Evolutionary conservation across 768 basidiomycete genomes (phyloP).

Genomic region (Trametes cingulata): DNA sequence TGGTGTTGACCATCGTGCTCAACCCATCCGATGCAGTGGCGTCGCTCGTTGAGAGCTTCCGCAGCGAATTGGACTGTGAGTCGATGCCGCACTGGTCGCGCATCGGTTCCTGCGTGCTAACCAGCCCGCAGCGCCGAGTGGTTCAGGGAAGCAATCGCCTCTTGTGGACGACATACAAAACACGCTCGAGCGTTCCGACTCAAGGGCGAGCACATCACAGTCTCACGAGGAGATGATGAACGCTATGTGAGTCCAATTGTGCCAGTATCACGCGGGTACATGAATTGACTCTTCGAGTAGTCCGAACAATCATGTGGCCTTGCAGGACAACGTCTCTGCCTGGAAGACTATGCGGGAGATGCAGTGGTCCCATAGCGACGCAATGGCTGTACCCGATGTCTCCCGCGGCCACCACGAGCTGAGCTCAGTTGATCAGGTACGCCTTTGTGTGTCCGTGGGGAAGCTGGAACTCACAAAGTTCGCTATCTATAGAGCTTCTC

Average conservation of each 20-base stretch:
- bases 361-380: conserved; percentile 25
- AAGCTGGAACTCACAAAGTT: background rate
- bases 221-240: conserved; percentile 25
- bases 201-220: conserved; percentile 22
- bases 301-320: conserved; percentile 20
- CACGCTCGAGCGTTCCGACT: conserved; percentile 23
- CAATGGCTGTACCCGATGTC: conserved; percentile 22
- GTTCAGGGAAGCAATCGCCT: conserved; percentile 19
- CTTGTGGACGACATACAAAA: conserved; percentile 21
- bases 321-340: conserved; percentile 20
- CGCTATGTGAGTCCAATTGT: conserved; percentile 16
- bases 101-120: background rate
- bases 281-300: conserved; percentile 6
- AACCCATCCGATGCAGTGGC: conserved; percentile 28
- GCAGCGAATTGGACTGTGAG: conserved; percentile 28
- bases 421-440: conserved; percentile 22
- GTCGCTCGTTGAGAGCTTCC: conserved; percentile 26
- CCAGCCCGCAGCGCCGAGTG: conserved; percentile 11
- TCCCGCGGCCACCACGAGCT: conserved; percentile 22
- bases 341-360: conserved; percentile 26
- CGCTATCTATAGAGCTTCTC: conserved; percentile 19
- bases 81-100: background rate
- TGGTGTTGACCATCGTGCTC: conserved; percentile 7
- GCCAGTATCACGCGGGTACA: background rate
- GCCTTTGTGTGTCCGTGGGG: conserved; percentile 4